Evolutionary conservation across 371 early-diverging fungal genomes (phyloP), one percentile per base, ranked within the genome.

Genomic region (Entomophthora muscae): DNA sequence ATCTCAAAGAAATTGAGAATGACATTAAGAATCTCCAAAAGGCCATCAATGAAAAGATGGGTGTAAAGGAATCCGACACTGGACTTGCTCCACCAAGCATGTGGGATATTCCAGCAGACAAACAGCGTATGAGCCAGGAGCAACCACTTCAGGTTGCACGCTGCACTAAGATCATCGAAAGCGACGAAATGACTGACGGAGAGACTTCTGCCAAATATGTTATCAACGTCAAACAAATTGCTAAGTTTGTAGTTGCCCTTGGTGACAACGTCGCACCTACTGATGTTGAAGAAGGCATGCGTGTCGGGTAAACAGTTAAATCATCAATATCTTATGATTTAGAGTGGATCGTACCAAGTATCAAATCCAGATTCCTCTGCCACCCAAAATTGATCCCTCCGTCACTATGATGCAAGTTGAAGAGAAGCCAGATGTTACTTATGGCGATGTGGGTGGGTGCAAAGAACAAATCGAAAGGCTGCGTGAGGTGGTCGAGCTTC

Each of bases 331-430:
- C 29, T 23, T 5, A 1, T 59, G 31, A 1, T 53, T 52, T 71
- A 89, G 95, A 65, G 99, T 99, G 31, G 99, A 99, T 76, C 91
- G 99, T 66, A 88, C 84, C 70, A 99, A 99, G 71, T 99, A 99
- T 73, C 95, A 97, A 75, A 95, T 99, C 64, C 95, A 97, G 70
- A 88, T 98, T 66, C 98, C 99, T n/a, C 79, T 99, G 32, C 99
- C 99, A 57, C 95, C 98, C 72, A 97, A 95, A 77, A 98, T 99
- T 67, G 99, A 99, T 76, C 92, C 99, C 32, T 87, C 97, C 22
- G 99, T 99, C 23, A 98, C 99, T 21, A 93, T 99, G 83, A 99
- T 99, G 99, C 98, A 98, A 79, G 98, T 99, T 66, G 99, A 99
- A 75, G 99, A 99, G 73, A 98, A 98, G 73, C 99, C 99, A 1